phyloP scores from a whole-genome alignment of 2,329 filamentous ascomycete genomes.

The Clonostachys rosea region DNA sequence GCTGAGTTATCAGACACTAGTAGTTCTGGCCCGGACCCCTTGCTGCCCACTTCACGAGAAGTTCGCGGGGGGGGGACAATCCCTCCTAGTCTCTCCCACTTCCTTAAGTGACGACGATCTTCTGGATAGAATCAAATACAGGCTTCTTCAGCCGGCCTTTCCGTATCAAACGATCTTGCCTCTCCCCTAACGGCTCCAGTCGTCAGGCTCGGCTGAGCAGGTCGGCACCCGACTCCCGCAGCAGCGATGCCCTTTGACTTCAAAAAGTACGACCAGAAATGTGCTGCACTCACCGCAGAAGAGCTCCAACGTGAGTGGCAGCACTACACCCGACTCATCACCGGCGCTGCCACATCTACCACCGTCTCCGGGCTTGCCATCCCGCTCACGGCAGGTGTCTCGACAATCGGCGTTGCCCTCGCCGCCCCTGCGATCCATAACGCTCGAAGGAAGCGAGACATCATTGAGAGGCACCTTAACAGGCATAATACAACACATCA shows the following conservation, averaged over 20 bases:
- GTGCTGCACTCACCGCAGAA: slow-evolving; percentile 23
- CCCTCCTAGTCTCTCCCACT: no score
- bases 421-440: slow-evolving; percentile 32
- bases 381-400: slow-evolving; percentile 30
- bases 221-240: not conserved
- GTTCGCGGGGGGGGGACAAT: no score
- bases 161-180: no score
- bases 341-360: slow-evolving; percentile 31
- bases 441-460: slow-evolving; percentile 32
- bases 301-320: slow-evolving; percentile 34
- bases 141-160: no score
- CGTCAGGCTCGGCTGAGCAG: no score
- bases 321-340: slow-evolving; percentile 33
- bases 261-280: slow-evolving; percentile 30
- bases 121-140: no score
- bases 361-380: slow-evolving; percentile 29
- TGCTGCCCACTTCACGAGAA: no score
- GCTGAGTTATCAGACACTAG: no score
- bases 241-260: slow-evolving; percentile 31
- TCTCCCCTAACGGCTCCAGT: no score
- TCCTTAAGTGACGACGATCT: no score
- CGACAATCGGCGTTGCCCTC: slow-evolving; percentile 28
- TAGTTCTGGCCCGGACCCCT: no score
- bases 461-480: slow-evolving; percentile 30
- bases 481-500: slow-evolving; percentile 23